These are phyloP conservation scores for Phytopythium cucurbitacearum DNA, from an alignment of 352 stramenopile species.

Conservation along the genomic window DNA sequence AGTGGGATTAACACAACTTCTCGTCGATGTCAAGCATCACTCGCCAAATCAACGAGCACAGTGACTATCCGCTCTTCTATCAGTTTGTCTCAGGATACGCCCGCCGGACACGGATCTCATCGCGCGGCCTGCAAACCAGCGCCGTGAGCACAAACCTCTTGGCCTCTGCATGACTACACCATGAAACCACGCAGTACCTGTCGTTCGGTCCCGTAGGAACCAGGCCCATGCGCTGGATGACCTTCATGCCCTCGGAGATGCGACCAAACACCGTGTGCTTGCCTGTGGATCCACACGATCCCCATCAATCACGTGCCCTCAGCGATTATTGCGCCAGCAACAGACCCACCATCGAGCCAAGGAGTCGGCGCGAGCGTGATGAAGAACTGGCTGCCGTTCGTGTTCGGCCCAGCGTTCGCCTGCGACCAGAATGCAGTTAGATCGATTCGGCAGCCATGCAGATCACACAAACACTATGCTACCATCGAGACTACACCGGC, in stretches of 20 bases:
- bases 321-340: conserved; percentile 4
- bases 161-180: neutral
- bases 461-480: neutral
- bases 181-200: conserved; percentile 28
- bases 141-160: neutral
- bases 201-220: conserved; percentile 88
- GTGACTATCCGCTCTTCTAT: neutral
- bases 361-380: conserved; percentile 91
- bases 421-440: conserved; percentile 9
- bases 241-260: conserved; percentile 91
- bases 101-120: conserved; percentile 72
- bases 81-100: conserved; percentile 57
- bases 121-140: conserved; percentile 44
- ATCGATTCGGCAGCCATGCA: too few relatives aligned
- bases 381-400: conserved; percentile 94
- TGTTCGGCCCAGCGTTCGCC: conserved; percentile 90
- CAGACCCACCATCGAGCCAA: conserved; percentile 85
- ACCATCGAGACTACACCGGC: conserved; percentile 90
- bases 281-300: conserved; percentile 20
- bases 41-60: neutral
- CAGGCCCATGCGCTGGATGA: conserved; percentile 89
- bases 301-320: neutral
- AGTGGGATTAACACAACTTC: neutral
- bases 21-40: neutral
- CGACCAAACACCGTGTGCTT: conserved; percentile 94